Conservation (phyloP, 2,329 filamentous ascomycete species). For the Fusarium sp. region DNA sequence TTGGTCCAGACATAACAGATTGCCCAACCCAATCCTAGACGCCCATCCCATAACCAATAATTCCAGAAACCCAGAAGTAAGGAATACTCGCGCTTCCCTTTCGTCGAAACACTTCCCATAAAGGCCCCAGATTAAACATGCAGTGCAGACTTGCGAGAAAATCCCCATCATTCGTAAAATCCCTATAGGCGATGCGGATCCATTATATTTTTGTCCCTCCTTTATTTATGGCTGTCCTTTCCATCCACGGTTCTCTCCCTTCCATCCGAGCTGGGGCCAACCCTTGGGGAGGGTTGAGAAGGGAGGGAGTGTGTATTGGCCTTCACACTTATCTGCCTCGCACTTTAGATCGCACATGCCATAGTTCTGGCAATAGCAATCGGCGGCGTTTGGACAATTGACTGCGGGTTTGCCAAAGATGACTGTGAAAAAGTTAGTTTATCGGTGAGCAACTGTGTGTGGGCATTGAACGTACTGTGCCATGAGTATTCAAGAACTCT, state of each 20-base stretch:
- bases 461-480: conserved; percentile 60
- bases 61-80: conserved; percentile 23
- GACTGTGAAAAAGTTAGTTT: conserved; percentile 49
- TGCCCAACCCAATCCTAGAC: conserved; percentile 34
- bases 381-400: conserved; percentile 66
- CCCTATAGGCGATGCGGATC: not conserved
- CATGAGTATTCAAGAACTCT: conserved; percentile 71
- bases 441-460: not conserved
- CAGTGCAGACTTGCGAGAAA: conserved; percentile 1
- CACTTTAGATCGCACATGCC: conserved; percentile 63
- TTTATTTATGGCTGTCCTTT: conserved; percentile 33
- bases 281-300: conserved; percentile 65
- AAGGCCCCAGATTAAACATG: not conserved
- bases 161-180: conserved; percentile 19
- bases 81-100: not conserved
- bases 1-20: conserved; percentile 31
- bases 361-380: conserved; percentile 74
- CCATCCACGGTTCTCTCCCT: conserved; percentile 40
- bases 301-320: conserved; percentile 66
- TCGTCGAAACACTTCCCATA: not conserved
- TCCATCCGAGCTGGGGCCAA: conserved; percentile 59
- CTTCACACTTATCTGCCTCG: conserved; percentile 57
- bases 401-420: conserved; percentile 66
- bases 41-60: conserved; percentile 29
- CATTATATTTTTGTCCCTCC: not conserved